Evolutionary conservation across 139 green algal species (phyloP).

Genomic region (Micractinium sp.): DNA sequence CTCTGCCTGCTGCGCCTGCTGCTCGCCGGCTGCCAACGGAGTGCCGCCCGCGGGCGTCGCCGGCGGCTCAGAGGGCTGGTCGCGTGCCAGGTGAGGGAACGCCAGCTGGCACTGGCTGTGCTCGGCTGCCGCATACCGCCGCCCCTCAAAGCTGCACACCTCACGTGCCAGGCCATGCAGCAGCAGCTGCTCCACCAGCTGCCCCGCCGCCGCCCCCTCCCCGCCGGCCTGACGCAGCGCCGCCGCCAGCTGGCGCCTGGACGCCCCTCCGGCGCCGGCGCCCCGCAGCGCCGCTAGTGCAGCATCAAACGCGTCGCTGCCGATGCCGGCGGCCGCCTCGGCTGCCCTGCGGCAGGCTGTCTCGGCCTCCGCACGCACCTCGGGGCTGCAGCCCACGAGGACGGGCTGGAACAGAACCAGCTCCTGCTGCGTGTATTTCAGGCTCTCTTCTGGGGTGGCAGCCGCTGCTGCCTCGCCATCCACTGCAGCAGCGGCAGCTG

Average conservation of each 20-base stretch:
- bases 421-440: conserved; percentile 13
- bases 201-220: not conserved
- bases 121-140: not conserved
- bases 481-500: not conserved
- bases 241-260: not conserved
- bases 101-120: conserved; percentile 19
- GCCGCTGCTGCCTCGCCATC: not conserved
- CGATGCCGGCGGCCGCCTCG: not conserved
- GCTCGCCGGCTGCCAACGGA: not conserved
- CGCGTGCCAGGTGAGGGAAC: conserved; percentile 13
- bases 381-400: not conserved
- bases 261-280: not conserved
- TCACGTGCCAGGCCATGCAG: conserved; percentile 24
- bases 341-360: not conserved
- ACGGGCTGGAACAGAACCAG: conserved; percentile 35
- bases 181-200: conserved; percentile 14
- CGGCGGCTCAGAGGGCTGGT: not conserved
- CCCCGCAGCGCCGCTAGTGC: not conserved
- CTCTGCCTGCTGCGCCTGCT: not conserved
- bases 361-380: not conserved
- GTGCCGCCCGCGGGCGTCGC: too few relatives aligned
- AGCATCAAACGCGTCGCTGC: not conserved
- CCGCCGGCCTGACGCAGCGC: not conserved
- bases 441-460: not conserved
- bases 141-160: not conserved